A percentile compares a stretch with the other conserved stretches of the same genome.
Evolutionary conservation across 2,329 filamentous ascomycete species (phyloP).

Genomic region (Thermochaetoides dissita): DNA sequence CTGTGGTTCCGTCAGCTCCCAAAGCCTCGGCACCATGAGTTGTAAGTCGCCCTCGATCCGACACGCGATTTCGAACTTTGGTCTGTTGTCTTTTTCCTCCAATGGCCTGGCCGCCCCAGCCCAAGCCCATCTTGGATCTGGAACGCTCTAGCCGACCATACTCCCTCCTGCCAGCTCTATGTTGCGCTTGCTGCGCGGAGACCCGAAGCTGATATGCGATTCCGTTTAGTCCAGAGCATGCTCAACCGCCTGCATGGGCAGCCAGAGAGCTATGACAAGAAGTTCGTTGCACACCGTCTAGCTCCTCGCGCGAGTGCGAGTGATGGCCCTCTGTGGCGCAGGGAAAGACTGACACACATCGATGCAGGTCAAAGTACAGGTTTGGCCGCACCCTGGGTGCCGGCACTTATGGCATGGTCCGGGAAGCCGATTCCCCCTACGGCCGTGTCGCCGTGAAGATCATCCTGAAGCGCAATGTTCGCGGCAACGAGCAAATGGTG

Average conservation of each 20-base stretch:
- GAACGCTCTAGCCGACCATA: too few species aligned
- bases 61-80: constrained; percentile 11
- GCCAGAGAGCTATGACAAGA: constrained; percentile 97
- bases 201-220: constrained; percentile 5
- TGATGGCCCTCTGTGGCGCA: neutral
- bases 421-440: constrained; percentile 73
- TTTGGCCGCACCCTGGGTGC: constrained; percentile 91
- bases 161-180: too few species aligned
- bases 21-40: constrained; percentile 17
- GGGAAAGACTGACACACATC: constrained; percentile 10
- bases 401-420: constrained; percentile 94
- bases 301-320: neutral
- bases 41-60: constrained; percentile 16
- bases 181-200: too few species aligned
- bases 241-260: constrained; percentile 92
- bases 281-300: constrained; percentile 40
- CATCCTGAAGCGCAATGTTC: constrained; percentile 98
- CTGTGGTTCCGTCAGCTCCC: neutral
- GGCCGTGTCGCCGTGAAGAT: constrained; percentile 95
- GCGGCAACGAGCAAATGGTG: constrained; percentile 96
- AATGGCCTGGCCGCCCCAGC: too few species aligned
- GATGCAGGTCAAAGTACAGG: constrained; percentile 61
- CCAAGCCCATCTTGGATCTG: too few species aligned
- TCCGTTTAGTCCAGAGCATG: constrained; percentile 56
- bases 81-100: constrained; percentile 7